Base-by-base conservation (phyloP, 2,329 filamentous ascomycete species). In the Magnaporthales sp. region DNA sequence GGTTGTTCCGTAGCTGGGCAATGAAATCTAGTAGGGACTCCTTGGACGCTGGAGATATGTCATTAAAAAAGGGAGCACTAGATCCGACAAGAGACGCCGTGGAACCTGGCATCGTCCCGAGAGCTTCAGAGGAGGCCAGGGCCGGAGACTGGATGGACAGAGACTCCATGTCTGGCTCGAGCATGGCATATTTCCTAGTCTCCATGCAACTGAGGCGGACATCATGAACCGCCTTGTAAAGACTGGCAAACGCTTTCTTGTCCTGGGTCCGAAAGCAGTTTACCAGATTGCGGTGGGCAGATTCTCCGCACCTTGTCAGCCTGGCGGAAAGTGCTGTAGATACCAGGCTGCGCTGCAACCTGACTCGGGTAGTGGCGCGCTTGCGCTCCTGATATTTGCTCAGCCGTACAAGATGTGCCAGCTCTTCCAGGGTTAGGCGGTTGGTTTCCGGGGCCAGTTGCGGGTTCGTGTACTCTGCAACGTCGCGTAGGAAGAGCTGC, bases 361-460 rank as follows among this genome's bases (percentile, higher is more conserved):
- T 88, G 70, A 90, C 82, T 71, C 91, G 85, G 62, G 89, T 90
- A 74, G 89, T 89, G 70, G 85, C 83, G 78, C 90, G 87, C 81
- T 91, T 91, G 81, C 90, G 89, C 81, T 92, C 89, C 78, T 94
- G 91, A 75, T 93, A 92, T 73, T 89, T 90, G 75, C 90, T 90
- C 69, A 93, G 81, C 68, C 90, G 87, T 70, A 92, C 89, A 72
- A 93, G 78, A 76, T 93, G 90, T 65, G 90, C 90, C 70, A 94
- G 85, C 77, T 93, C 90, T 73, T 91, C 87, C 68, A 94, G 81
- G 15, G 88, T 90, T 62, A 89, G 91, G 67, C 86, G 85, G 62
- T 89, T 86, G 65, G 82, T 82, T 68, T 89, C 86, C 51, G 84
- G 82, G 63, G 84, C 81, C 66, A 89, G 76, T 70, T 84, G 82